A percentile compares a stretch with the other conserved stretches of the same genome.
These are phyloP conservation scores for Paragyromitra xinjiangensis DNA, from an alignment of 495 filamentous ascomycete species.

Conservation along the genomic window DNA sequence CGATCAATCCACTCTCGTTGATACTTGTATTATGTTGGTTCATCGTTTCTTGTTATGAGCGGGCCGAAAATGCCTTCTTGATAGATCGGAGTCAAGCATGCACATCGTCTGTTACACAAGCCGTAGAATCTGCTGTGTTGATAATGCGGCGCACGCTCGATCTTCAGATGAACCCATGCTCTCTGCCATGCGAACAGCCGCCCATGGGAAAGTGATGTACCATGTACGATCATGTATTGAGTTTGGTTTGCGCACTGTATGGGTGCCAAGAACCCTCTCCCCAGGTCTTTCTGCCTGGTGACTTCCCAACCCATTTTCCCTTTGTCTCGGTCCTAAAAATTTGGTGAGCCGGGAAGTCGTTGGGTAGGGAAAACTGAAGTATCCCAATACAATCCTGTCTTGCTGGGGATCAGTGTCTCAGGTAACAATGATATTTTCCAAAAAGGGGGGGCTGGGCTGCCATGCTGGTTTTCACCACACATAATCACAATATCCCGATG, in stretches of 20 bases:
- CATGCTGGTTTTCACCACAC: constrained; percentile 5
- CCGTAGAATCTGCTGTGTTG: constrained; percentile 14
- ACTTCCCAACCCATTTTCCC: background rate
- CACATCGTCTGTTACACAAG: constrained; percentile 45
- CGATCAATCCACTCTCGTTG: constrained; percentile 13
- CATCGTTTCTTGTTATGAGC: constrained; percentile 25
- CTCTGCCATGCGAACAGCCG: constrained; percentile 22
- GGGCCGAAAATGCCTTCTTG: constrained; percentile 33
- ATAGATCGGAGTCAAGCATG: constrained; percentile 43
- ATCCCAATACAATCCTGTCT: constrained; percentile 26
- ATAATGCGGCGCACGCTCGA: constrained; percentile 36
- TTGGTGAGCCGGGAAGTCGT: background rate
- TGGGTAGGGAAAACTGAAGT: background rate
- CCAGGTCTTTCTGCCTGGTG: background rate
- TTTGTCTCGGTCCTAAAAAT: constrained; percentile 3
- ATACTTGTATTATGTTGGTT: constrained; percentile 9
- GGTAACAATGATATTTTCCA: constrained; percentile 21
- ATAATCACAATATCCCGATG: constrained; percentile 4
- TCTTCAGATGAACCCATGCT: constrained; percentile 48
- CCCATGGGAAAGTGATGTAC: constrained; percentile 9
- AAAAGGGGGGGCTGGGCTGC: background rate
- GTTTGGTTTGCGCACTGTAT: background rate
- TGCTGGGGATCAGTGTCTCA: constrained; percentile 29
- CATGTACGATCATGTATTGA: constrained; percentile 20
- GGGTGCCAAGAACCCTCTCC: background rate